Evolutionary conservation across 495 filamentous ascomycete genomes (phyloP), one percentile per base, ranked within the genome.

Genomic region (Cercophora samala): DNA sequence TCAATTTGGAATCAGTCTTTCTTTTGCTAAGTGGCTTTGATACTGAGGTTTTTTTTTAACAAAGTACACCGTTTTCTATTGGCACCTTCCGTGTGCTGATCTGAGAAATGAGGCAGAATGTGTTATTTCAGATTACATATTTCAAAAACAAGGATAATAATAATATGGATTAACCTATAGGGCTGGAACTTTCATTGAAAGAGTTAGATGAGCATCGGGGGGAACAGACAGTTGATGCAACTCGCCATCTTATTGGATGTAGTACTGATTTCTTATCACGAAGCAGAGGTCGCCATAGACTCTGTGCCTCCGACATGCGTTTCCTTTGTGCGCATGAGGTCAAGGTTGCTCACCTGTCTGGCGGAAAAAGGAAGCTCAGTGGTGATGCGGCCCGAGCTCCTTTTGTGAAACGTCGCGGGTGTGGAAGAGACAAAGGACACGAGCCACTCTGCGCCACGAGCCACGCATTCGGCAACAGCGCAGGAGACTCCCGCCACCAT

Each of bases 311-410:
- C n/a, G n/a, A n/a, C 11, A 32, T 26, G 25, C 58, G 1, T 37
- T 25, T 61, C 32, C 11, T 32, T 32, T 8, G 29, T 32, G 29
- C 4, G 29, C 8, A 8, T 8, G 29, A 32, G 8, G 29, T 32
- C 29, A 8, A n/a, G n/a, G n/a, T n/a, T n/a, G n/a, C n/a, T n/a
- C 26, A 29, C 8, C 26, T 29, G 26, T 29, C 37, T 17, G 5
- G 37, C 37, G 8, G 8, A 46, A 29, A 58, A n/a, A 24, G 58
- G 24, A 60, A n/a, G 58, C 42, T 26, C 13, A 22, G 1, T 42
- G 21, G 56, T 37, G 52, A 63, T 62, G 60, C 62, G 65, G 65
- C 65, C 53, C 65, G 60, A 67, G 65, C 65, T 56, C 54, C 52
- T 61, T 22, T 46, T 46, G 37, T 46, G 37, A 46, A 46, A 46